These are phyloP conservation scores for Hordeum pubiflorum DNA, from an alignment of 202 grass and related monocot genomes.

Conservation along the genomic window DNA sequence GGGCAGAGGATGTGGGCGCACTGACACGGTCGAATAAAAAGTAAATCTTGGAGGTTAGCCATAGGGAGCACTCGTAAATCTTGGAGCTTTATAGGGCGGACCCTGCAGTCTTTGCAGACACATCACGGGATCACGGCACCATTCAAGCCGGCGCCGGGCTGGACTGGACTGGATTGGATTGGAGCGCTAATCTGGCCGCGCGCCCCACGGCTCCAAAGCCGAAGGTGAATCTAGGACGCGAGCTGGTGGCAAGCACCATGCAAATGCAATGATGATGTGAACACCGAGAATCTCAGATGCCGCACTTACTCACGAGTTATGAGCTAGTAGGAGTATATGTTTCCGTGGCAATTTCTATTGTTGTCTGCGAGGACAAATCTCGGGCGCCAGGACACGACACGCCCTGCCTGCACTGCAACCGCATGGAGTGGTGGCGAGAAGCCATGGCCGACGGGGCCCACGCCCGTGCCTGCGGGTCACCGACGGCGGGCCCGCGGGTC, in stretches of 20 bases:
- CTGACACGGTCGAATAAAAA: background rate
- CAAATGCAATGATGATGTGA: background rate
- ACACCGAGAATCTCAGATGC: background rate
- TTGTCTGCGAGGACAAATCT: background rate
- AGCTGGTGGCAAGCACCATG: background rate
- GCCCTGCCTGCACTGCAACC: background rate
- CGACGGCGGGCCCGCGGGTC: background rate
- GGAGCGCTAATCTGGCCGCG: background rate
- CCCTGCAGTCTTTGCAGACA: background rate
- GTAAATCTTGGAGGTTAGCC: constrained; percentile 4
- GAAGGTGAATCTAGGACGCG: background rate
- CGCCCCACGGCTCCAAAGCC: background rate
- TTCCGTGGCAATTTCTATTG: background rate
- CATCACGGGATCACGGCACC: background rate
- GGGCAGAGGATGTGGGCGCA: background rate
- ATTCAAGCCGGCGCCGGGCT: background rate
- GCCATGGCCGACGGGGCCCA: background rate
- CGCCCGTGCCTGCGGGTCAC: background rate
- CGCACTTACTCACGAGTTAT: background rate
- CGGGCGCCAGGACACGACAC: background rate
- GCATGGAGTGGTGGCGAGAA: background rate
- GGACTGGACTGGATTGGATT: no score
- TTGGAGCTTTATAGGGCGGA: background rate
- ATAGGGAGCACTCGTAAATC: background rate
- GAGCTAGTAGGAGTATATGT: background rate